Evolutionary conservation across 2,329 filamentous ascomycete genomes (phyloP).

Genomic region (Calonectria montana): DNA sequence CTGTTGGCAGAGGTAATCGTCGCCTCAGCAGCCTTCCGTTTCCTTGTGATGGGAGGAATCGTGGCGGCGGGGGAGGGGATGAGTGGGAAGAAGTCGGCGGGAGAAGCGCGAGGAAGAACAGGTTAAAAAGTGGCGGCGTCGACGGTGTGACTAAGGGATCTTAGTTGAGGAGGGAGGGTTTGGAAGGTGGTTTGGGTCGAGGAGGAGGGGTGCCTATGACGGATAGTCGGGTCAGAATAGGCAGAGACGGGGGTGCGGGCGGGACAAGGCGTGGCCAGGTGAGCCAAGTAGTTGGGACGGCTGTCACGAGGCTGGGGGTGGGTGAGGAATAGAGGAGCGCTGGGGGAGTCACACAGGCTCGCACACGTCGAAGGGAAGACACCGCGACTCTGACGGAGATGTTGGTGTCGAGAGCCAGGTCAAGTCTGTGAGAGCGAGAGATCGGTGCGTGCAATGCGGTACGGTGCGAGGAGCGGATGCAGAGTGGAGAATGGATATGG

Average conservation of each 20-base stretch:
- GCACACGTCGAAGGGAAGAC: background rate
- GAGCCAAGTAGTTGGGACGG: constrained; percentile 2
- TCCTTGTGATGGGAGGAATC: constrained; percentile 70
- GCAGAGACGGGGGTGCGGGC: constrained; percentile 5
- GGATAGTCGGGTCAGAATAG: constrained; percentile 18
- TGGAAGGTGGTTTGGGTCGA: constrained; percentile 10
- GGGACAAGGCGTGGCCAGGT: constrained; percentile 7
- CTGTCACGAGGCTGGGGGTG: constrained; percentile 19
- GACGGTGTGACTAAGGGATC: constrained; percentile 24
- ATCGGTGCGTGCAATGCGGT: constrained; percentile 6
- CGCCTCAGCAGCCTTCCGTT: constrained; percentile 75
- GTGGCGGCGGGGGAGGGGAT: constrained; percentile 52
- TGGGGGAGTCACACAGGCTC: constrained; percentile 6
- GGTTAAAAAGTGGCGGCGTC: constrained; percentile 12
- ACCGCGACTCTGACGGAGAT: background rate
- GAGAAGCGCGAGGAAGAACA: background rate
- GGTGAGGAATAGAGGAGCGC: background rate
- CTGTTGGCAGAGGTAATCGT: constrained; percentile 61
- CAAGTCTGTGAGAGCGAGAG: background rate
- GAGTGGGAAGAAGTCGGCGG: background rate
- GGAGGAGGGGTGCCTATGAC: constrained; percentile 17
- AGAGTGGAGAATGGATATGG: background rate
- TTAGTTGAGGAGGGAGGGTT: constrained; percentile 9
- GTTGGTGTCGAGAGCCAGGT: constrained; percentile 5
- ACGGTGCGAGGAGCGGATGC: constrained; percentile 1